Conservation (phyloP, 2,329 filamentous ascomycete genomes). For the Fusarium metavorans region DNA sequence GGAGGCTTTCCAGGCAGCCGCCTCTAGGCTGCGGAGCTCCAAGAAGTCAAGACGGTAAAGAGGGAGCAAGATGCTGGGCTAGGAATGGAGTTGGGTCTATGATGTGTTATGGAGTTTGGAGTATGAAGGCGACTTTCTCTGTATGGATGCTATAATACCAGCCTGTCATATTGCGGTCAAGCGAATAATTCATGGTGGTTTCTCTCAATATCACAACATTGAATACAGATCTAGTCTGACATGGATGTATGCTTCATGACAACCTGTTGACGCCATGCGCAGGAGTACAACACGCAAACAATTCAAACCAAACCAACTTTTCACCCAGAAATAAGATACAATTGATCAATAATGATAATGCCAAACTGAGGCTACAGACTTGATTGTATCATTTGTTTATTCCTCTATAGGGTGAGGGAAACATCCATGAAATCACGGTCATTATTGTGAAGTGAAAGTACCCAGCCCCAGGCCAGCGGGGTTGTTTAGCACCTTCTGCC, state of each 20-base stretch:
- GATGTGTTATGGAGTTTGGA: background rate
- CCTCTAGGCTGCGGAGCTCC: conserved; percentile 57
- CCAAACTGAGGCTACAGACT: background rate
- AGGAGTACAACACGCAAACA: background rate
- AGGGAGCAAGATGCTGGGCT: background rate
- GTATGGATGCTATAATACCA: background rate
- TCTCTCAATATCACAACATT: background rate
- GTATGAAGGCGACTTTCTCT: conserved; percentile 8
- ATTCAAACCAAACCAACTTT: background rate
- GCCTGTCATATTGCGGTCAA: background rate
- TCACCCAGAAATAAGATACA: background rate
- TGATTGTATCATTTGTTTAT: background rate
- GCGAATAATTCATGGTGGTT: background rate
- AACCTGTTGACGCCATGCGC: background rate
- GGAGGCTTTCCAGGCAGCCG: conserved; percentile 70
- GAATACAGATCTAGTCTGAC: background rate
- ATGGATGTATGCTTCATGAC: background rate
- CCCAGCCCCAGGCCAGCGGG: background rate
- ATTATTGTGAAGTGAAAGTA: background rate
- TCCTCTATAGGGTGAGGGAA: background rate
- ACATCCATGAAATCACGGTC: background rate
- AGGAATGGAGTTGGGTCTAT: conserved; percentile 6
- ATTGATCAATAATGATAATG: background rate
- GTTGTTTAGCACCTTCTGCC: conserved; percentile 6
- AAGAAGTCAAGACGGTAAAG: conserved; percentile 42